phyloP scores from a whole-genome alignment of 345 rosid genomes.

The Clausena lansium region DNA sequence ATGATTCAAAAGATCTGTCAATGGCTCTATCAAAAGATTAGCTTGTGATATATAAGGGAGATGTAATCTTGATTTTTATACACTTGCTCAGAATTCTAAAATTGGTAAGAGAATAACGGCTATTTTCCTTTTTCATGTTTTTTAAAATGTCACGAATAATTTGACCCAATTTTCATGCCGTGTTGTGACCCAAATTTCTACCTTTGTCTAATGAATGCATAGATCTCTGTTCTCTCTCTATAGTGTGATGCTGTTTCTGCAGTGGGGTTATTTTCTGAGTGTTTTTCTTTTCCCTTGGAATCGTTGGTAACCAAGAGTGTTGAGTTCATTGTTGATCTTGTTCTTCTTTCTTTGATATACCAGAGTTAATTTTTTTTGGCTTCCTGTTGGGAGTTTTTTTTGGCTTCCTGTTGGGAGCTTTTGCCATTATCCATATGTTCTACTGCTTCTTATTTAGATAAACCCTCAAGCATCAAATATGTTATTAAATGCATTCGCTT shows the following conservation, averaged over 20 bases:
- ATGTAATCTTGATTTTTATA: background rate
- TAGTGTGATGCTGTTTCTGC: background rate
- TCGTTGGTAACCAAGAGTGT: background rate
- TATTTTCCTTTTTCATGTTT: background rate
- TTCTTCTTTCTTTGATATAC: background rate
- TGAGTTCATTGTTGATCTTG: background rate
- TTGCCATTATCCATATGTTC: background rate
- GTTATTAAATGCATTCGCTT: conserved; percentile 13
- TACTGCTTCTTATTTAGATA: background rate
- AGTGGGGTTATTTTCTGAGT: background rate
- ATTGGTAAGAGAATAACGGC: background rate
- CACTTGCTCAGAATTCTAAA: background rate
- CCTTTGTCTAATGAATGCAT: background rate
- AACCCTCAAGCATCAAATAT: background rate
- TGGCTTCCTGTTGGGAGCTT: background rate
- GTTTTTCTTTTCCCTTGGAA: background rate
- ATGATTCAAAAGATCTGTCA: background rate
- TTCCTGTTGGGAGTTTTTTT: background rate
- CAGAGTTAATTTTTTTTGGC: background rate
- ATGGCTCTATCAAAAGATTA: background rate
- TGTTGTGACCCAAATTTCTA: no score
- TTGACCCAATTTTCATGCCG: no score
- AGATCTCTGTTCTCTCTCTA: background rate
- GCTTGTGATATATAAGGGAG: background rate
- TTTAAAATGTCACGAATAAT: background rate